These are phyloP conservation scores for Tephrocybe sp. DNA, from an alignment of 768 basidiomycete genomes.

Conservation along the genomic window DNA sequence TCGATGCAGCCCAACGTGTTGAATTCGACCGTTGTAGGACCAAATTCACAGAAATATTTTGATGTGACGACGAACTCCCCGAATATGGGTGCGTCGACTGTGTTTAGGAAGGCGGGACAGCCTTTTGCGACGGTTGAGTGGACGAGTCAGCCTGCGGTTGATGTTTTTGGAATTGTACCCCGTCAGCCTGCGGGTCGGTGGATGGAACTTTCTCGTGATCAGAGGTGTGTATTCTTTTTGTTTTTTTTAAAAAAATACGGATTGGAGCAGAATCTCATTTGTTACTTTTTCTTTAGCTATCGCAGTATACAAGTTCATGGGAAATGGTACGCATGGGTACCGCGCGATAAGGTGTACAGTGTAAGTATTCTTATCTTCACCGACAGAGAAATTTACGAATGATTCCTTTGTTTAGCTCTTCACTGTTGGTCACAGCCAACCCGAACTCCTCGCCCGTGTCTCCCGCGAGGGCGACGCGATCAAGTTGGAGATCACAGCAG, in stretches of 20 bases:
- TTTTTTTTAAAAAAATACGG: neutral
- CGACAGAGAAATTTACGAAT: neutral
- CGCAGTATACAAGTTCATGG: constrained; percentile 36
- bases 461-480: constrained; percentile 28
- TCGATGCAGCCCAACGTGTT: too few species aligned
- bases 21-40: too few species aligned
- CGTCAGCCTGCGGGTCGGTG: constrained; percentile 37
- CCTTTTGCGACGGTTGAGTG: constrained; percentile 44
- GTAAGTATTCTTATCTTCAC: constrained; percentile 20
- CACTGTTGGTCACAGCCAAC: constrained; percentile 24
- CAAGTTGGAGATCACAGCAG: constrained; percentile 43
- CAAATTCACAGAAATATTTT: too few species aligned
- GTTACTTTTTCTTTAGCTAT: constrained; percentile 18
- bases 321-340: constrained; percentile 36
- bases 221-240: constrained; percentile 37
- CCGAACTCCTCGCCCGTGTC: constrained; percentile 37
- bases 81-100: constrained; percentile 17
- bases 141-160: constrained; percentile 38
- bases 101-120: constrained; percentile 24
- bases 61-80: constrained; percentile 34
- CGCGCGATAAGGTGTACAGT: constrained; percentile 32
- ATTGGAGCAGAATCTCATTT: neutral
- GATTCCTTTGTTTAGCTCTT: constrained; percentile 30
- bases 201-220: constrained; percentile 39
- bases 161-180: constrained; percentile 31